phyloP scores from a whole-genome alignment of 1,284 basidiomycete genomes.

The Naganishia liquefaciens region DNA sequence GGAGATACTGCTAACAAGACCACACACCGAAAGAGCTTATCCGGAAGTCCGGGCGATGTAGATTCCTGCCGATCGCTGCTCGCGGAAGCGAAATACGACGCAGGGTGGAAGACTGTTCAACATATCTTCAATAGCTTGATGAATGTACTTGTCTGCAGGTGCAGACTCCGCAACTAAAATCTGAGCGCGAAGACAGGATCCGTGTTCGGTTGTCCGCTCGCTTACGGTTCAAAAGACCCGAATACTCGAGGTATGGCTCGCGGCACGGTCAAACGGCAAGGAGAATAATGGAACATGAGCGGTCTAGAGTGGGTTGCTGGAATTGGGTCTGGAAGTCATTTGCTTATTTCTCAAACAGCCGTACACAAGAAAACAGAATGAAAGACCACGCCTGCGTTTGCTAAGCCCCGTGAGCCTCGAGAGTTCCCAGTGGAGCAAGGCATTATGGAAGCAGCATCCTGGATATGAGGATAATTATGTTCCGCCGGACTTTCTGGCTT shows the following conservation, averaged over 20 bases:
- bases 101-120: too few species aligned
- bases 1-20: too few species aligned
- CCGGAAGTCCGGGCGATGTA: too few species aligned
- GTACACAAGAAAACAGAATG: background rate
- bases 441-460: slow-evolving; percentile 75
- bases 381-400: background rate
- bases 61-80: too few species aligned
- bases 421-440: slow-evolving; percentile 65
- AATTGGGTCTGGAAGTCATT: background rate
- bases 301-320: slow-evolving; percentile 1
- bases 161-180: too few species aligned
- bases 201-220: too few species aligned
- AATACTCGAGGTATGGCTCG: slow-evolving; percentile 3
- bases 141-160: too few species aligned
- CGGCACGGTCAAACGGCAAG: background rate
- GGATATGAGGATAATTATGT: slow-evolving; percentile 83
- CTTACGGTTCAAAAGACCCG: too few species aligned
- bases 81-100: too few species aligned
- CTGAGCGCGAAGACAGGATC: too few species aligned
- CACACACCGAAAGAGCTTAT: too few species aligned
- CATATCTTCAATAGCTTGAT: too few species aligned
- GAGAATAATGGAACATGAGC: slow-evolving; percentile 6
- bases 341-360: background rate
- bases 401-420: slow-evolving; percentile 6
- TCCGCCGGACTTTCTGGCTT: slow-evolving; percentile 72